Base-by-base conservation (phyloP, 169 alveolate species). In the Nephromyces sp. region DNA sequence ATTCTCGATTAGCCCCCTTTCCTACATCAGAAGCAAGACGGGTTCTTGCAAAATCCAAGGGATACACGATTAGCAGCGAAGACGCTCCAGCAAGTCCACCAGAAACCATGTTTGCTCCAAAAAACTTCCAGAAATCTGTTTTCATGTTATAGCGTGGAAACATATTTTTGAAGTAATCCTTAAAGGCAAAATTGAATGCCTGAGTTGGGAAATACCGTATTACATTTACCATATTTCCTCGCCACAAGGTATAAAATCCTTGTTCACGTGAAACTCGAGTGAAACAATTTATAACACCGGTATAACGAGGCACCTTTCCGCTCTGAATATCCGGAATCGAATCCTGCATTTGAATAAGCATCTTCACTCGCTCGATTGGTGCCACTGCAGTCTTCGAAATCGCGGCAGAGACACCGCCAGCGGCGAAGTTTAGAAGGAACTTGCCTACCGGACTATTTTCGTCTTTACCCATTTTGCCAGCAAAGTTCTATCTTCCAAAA, bases 371-470 rank as follows among this genome's bases (percentile, higher is more conserved):
- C 84, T 97, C 99, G 31, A 97, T 93, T 52, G 99, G 99, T 25
- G 99, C 98, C 29, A 92, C 98, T 35, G 91, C 92, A 31, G 99
- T 95, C 87, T 96, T 97, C 35, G 98, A 92, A 35, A 97, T 87
- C 29, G 98, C 97, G 52, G 99, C 99, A 2, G 99, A 91, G 32
- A 95, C 87, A 52, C 99, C 99, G 28, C 99, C 99, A 71, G 90
- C 84, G 52, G 89, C 51, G 86, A 95, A 96, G 77, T 95, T 98
- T 53, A 43, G 57, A 15, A 43, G n/a, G n/a, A 43, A 43, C 15
- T 43, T 43, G n/a, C n/a, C n/a, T n/a, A n/a, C n/a, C n/a, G n/a
- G n/a, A n/a, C n/a, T n/a, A n/a, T n/a, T n/a, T n/a, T n/a, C n/a
- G n/a, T n/a, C n/a, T n/a, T n/a, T n/a, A n/a, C n/a, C n/a, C n/a